These are phyloP conservation scores for Lentinus tigrinus DNA, from an alignment of 768 basidiomycete genomes.

Conservation along the genomic window DNA sequence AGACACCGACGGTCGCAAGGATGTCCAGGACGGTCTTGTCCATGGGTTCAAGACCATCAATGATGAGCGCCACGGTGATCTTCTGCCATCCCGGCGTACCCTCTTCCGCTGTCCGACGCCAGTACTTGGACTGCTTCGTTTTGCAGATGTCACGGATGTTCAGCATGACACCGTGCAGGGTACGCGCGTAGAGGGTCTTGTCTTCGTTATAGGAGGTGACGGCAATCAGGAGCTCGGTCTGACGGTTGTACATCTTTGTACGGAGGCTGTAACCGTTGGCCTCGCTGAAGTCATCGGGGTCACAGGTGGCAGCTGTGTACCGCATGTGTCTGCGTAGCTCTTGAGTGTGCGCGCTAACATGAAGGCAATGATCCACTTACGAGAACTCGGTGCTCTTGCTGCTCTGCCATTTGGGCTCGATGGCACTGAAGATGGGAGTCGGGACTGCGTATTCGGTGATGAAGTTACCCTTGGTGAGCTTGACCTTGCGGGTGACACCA, in stretches of 20 bases:
- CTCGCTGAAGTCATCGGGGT: slow-evolving; percentile 85
- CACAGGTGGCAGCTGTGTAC: slow-evolving; percentile 88
- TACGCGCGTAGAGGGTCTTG: slow-evolving; percentile 87
- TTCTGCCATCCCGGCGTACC: slow-evolving; percentile 88
- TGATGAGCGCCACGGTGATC: slow-evolving; percentile 86
- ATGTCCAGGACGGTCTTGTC: slow-evolving; percentile 92
- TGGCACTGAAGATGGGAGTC: slow-evolving; percentile 76
- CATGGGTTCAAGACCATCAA: slow-evolving; percentile 93
- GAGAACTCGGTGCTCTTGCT: slow-evolving; percentile 87
- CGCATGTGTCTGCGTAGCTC: slow-evolving; percentile 71
- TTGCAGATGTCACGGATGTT: slow-evolving; percentile 98
- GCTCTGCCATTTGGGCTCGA: slow-evolving; percentile 74
- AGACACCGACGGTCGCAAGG: slow-evolving; percentile 86
- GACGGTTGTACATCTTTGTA: slow-evolving; percentile 79
- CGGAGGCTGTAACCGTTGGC: slow-evolving; percentile 84
- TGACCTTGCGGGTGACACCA: slow-evolving; percentile 91
- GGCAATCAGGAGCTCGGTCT: slow-evolving; percentile 92
- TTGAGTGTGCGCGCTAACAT: slow-evolving; percentile 2
- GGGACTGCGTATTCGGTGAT: slow-evolving; percentile 89
- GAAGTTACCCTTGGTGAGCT: slow-evolving; percentile 91
- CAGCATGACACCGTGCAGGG: slow-evolving; percentile 93
- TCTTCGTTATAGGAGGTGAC: slow-evolving; percentile 94
- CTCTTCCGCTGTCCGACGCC: slow-evolving; percentile 80
- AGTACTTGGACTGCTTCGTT: slow-evolving; percentile 92
- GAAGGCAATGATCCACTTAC: slow-evolving; percentile 34